These are phyloP conservation scores for Pelargonium australe DNA, from an alignment of 441 rosid genomes.

Conservation along the genomic window DNA sequence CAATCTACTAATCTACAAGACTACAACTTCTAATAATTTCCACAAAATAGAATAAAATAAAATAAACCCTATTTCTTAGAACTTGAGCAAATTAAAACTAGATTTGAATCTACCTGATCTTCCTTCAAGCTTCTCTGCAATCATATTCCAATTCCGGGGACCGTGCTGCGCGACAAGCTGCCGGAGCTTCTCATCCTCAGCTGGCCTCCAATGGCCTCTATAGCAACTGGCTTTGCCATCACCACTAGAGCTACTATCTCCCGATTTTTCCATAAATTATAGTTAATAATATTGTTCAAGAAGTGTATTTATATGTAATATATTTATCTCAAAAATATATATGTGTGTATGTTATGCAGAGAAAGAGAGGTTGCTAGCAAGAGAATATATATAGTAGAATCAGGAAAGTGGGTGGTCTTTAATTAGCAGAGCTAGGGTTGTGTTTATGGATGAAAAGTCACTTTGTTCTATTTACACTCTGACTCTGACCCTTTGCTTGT, in stretches of 20 bases:
- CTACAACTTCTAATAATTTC: not conserved
- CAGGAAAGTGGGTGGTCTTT: not conserved
- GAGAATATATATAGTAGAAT: not conserved
- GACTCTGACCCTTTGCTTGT: not conserved
- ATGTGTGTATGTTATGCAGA: not conserved
- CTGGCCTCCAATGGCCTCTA: conserved; percentile 97
- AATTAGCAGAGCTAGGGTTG: not conserved
- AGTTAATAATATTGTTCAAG: not conserved
- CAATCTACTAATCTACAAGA: not conserved
- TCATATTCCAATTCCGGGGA: conserved; percentile 95
- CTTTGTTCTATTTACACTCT: conserved; percentile 1
- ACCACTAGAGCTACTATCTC: conserved; percentile 4
- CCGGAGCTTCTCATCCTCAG: conserved; percentile 84
- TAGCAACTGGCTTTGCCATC: conserved; percentile 40
- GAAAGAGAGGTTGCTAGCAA: not conserved
- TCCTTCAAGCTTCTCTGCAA: conserved; percentile 80
- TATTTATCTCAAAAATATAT: not conserved
- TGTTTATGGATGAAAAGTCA: not conserved
- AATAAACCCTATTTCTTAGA: not conserved
- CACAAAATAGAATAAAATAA: not conserved
- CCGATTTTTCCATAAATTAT: not conserved
- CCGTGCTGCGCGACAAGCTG: conserved; percentile 83
- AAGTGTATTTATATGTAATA: not conserved
- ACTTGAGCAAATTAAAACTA: not conserved
- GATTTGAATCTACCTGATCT: conserved; percentile 59